Evolutionary conservation across 2,329 filamentous ascomycete genomes (phyloP).

Genomic region (Coccinonectria pachysandricola): DNA sequence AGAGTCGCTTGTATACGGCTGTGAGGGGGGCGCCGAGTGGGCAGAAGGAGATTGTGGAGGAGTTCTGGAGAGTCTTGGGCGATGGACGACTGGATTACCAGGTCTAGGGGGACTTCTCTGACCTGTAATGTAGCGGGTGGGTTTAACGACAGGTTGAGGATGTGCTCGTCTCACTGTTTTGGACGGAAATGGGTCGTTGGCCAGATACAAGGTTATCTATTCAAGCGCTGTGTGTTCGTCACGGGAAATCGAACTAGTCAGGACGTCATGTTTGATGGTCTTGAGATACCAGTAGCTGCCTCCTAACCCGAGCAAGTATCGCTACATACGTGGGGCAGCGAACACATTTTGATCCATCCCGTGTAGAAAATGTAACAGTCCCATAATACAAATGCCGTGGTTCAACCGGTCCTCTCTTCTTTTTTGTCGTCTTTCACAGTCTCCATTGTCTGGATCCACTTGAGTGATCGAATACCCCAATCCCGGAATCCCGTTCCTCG

Average conservation of each 20-base stretch:
- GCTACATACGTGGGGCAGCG: constrained; percentile 7
- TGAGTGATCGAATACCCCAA: constrained; percentile 4
- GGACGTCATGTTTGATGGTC: too few relatives aligned
- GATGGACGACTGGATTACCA: constrained; percentile 41
- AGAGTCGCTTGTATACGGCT: constrained; percentile 51
- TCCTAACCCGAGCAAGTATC: constrained; percentile 8
- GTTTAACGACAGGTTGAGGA: too few relatives aligned
- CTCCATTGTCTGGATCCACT: constrained; percentile 5
- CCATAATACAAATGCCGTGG: constrained; percentile 16
- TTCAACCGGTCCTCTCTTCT: constrained; percentile 4
- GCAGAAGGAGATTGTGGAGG: constrained; percentile 51
- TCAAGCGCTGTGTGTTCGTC: too few relatives aligned
- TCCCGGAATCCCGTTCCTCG: constrained; percentile 2
- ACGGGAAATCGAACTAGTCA: too few relatives aligned
- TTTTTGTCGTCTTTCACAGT: constrained; percentile 4
- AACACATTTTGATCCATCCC: too few relatives aligned
- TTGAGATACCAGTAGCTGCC: too few relatives aligned
- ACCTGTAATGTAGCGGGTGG: too few relatives aligned
- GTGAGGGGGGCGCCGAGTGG: constrained; percentile 49
- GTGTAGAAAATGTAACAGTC: too few relatives aligned
- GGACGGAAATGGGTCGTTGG: too few relatives aligned
- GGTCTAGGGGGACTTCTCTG: constrained; percentile 6
- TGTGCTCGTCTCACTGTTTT: too few relatives aligned
- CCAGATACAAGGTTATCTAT: too few relatives aligned
- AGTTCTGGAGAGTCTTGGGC: constrained; percentile 53